phyloP scores from a whole-genome alignment of 2,329 filamentous ascomycete genomes.

The Trichoderma sp. region DNA sequence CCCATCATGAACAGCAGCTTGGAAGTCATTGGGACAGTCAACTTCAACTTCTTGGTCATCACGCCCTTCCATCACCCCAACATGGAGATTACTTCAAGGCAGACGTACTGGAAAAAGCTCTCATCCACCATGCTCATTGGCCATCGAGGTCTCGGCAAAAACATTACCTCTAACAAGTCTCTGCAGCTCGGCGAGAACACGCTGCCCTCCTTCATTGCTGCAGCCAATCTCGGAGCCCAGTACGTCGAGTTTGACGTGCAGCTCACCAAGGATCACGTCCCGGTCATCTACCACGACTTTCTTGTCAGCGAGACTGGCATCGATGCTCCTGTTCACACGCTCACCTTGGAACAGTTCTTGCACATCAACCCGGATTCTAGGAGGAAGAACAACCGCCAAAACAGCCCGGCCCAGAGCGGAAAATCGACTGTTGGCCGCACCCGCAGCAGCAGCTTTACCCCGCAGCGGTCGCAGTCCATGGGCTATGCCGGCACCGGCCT shows the following conservation, averaged over 20 bases:
- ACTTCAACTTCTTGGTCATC: conserved; percentile 95
- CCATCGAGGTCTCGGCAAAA: conserved; percentile 81
- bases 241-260: conserved; percentile 85
- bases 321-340: conserved; percentile 90
- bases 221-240: conserved; percentile 82
- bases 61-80: conserved; percentile 92
- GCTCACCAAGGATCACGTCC: conserved; percentile 96
- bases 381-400: conserved; percentile 17
- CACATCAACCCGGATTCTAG: conserved; percentile 68
- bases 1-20: conserved; percentile 82
- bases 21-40: conserved; percentile 90
- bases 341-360: conserved; percentile 93
- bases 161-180: conserved; percentile 76
- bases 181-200: conserved; percentile 97
- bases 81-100: conserved; percentile 83
- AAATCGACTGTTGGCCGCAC: conserved; percentile 22
- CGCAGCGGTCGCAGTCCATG: conserved; percentile 54
- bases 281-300: conserved; percentile 98
- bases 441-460: conserved; percentile 40
- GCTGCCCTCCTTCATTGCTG: conserved; percentile 90
- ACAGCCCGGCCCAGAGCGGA: conserved; percentile 19
- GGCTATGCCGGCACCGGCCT: conserved; percentile 44
- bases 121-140: conserved; percentile 79
- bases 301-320: conserved; percentile 96
- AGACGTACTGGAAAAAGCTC: conserved; percentile 96